Evolutionary conservation across 2,329 filamentous ascomycete genomes (phyloP).

Genomic region (Neonectria faginata): DNA sequence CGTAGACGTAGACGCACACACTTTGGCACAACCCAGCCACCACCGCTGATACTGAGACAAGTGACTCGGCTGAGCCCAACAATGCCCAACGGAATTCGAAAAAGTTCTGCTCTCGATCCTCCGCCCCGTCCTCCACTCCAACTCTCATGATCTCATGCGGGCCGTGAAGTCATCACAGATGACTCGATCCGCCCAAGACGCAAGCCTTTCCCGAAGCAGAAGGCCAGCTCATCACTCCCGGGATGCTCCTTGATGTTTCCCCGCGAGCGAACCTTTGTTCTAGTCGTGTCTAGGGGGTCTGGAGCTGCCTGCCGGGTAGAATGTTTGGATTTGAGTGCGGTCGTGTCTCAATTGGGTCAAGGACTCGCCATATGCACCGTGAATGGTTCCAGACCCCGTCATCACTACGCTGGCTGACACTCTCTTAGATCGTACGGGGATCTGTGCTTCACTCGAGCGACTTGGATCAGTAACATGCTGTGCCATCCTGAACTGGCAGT

Average conservation of each 20-base stretch:
- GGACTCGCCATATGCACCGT: slow-evolving; percentile 23
- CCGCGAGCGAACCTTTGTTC: slow-evolving; percentile 37
- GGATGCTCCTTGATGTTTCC: slow-evolving; percentile 39
- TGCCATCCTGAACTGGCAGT: slow-evolving; percentile 9
- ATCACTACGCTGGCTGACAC: slow-evolving; percentile 26
- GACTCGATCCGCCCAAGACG: slow-evolving; percentile 43
- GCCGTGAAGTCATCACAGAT: slow-evolving; percentile 45
- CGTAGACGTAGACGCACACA: slow-evolving; percentile 28
- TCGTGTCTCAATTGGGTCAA: slow-evolving; percentile 29
- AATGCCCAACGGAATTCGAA: slow-evolving; percentile 41
- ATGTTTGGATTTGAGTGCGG: slow-evolving; percentile 27
- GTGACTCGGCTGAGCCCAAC: slow-evolving; percentile 42
- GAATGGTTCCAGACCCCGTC: slow-evolving; percentile 25
- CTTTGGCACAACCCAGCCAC: slow-evolving; percentile 38
- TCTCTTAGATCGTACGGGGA: slow-evolving; percentile 20
- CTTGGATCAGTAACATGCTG: slow-evolving; percentile 15
- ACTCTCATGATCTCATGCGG: slow-evolving; percentile 42
- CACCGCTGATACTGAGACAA: slow-evolving; percentile 33
- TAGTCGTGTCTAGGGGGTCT: slow-evolving; percentile 32
- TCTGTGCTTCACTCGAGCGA: slow-evolving; percentile 13
- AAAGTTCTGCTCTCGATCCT: slow-evolving; percentile 26
- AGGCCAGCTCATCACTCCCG: slow-evolving; percentile 48
- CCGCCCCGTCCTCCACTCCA: slow-evolving; percentile 28
- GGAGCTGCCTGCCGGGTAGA: slow-evolving; percentile 28
- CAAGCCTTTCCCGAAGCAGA: slow-evolving; percentile 49